Base-by-base conservation (phyloP, 2,329 filamentous ascomycete species). In the Paracamarosporium sp. region DNA sequence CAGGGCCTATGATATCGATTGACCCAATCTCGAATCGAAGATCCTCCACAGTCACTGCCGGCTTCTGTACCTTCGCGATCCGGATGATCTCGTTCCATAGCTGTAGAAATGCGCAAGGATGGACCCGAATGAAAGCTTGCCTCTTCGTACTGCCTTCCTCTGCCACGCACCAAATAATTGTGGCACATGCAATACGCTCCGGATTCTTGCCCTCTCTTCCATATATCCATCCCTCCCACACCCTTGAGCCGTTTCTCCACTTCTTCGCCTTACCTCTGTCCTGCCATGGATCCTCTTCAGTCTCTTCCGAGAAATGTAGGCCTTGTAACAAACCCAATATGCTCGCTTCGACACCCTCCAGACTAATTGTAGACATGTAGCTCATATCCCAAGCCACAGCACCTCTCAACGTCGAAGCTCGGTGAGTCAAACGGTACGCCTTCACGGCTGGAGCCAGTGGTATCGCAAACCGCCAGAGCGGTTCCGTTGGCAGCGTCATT, bases 311-410 rank as follows among this genome's bases (percentile, higher is more conserved):
- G 45, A 76, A 75, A 38, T 69, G 64, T 1, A 97, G 66, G 5
- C 82, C 83, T 67, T 81, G 86, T 31, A 98, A 74, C 9, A 94
- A 81, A 35, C 85, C 84, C 54, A 88, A 81, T 38, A 97, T 79
- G 52, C 88, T 88, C 28, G 80, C 76, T 38, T 86, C 80, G 13
- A 81, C 79, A 0, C 93, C 95, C 64, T 89, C 88, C 3, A 98
- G 73, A 13, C 89, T 85, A 63, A 98, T 90, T 1, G 92, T 97
- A 65, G 91, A 91, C 81, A 95, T 90, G 73, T 97, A 99, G 74
- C 93, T 98, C 81, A 88, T 91, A 77, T 99, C 95, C 93, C 94
- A 98, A 1, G 88, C 88, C 41, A 98, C 82, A 22, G 90, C 90
- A 5, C 95, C 93, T 63, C 89, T 86, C 51, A 89, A 84, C 27